Conservation (phyloP, 2,329 filamentous ascomycete species). For the Colletotrichum nymphaeae region DNA sequence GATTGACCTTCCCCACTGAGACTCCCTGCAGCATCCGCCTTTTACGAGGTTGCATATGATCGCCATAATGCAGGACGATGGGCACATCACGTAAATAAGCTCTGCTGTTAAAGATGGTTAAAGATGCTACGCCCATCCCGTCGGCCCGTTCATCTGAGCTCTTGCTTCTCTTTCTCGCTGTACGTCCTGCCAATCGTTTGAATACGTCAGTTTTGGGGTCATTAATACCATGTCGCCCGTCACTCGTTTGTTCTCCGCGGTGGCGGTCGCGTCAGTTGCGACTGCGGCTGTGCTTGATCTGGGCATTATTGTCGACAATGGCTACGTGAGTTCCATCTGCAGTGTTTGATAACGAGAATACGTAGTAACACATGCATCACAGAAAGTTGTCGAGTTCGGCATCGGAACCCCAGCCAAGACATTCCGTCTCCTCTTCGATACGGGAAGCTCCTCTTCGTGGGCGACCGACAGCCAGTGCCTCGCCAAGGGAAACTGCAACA, state of each 20-base stretch:
- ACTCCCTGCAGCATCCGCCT: neutral
- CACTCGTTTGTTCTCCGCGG: slow-evolving; percentile 23
- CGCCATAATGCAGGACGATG: neutral
- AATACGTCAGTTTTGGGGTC: neutral
- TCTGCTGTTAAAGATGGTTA: neutral
- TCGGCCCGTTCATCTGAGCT: neutral
- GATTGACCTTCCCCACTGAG: slow-evolving; percentile 19
- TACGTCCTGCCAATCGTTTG: neutral
- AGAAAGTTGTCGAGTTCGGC: slow-evolving; percentile 20
- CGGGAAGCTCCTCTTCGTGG: slow-evolving; percentile 49
- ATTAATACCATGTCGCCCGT: slow-evolving; percentile 13
- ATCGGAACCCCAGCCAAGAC: slow-evolving; percentile 44
- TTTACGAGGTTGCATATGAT: slow-evolving; percentile 23
- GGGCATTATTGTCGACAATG: slow-evolving; percentile 31
- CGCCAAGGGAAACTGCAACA: slow-evolving; percentile 38
- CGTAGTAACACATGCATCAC: neutral
- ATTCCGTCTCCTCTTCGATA: slow-evolving; percentile 47
- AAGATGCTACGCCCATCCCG: neutral
- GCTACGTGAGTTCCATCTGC: slow-evolving; percentile 10
- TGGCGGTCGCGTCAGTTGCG: slow-evolving; percentile 19
- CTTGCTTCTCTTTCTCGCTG: neutral
- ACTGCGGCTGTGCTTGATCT: slow-evolving; percentile 33
- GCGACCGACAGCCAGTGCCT: slow-evolving; percentile 42
- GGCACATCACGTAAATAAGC: neutral
- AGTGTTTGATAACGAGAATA: rapidly evolving